A percentile compares a stretch with the other conserved stretches of the same genome.
Conservation (phyloP, 2,329 filamentous ascomycete species). For the Fusarium sp. region DNA sequence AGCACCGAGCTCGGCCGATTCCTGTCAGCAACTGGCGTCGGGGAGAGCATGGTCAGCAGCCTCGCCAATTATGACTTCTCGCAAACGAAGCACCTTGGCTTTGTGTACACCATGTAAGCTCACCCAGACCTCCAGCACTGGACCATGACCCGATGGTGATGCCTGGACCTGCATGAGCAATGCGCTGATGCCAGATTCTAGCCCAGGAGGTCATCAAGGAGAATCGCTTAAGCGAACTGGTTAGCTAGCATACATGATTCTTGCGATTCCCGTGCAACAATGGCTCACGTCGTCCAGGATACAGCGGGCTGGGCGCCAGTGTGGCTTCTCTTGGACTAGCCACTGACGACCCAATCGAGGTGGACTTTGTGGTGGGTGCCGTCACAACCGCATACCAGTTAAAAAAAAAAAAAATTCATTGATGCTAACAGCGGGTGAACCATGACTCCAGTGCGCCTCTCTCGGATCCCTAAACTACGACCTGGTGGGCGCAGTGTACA, state of each 20-base stretch:
- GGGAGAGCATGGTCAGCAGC: slow-evolving; percentile 71
- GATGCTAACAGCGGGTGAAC: slow-evolving; percentile 30
- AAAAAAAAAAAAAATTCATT: slow-evolving; percentile 17
- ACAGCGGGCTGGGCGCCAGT: slow-evolving; percentile 75
- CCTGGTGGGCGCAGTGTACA: slow-evolving; percentile 68
- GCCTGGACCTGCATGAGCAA: slow-evolving; percentile 13
- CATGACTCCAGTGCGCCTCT: slow-evolving; percentile 71
- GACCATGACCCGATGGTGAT: slow-evolving; percentile 10
- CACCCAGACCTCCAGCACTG: background rate
- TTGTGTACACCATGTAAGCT: slow-evolving; percentile 84
- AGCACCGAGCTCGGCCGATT: slow-evolving; percentile 76
- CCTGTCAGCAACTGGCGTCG: slow-evolving; percentile 70
- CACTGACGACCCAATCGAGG: slow-evolving; percentile 63
- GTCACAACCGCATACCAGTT: slow-evolving; percentile 25
- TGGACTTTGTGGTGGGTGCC: slow-evolving; percentile 75
- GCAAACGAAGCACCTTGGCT: slow-evolving; percentile 74
- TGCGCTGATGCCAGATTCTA: slow-evolving; percentile 35
- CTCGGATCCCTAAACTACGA: slow-evolving; percentile 77
- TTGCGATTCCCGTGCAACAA: slow-evolving; percentile 21
- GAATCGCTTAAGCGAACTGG: slow-evolving; percentile 45
- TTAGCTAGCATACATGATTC: slow-evolving; percentile 36
- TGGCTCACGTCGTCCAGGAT: slow-evolving; percentile 60
- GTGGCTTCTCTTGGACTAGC: slow-evolving; percentile 70
- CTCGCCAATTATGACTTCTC: slow-evolving; percentile 84
- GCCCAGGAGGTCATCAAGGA: slow-evolving; percentile 49